A percentile compares a stretch with the other conserved stretches of the same genome.
Conservation (phyloP, 257 asterid genomes). For the Lavandula angustifolia region DNA sequence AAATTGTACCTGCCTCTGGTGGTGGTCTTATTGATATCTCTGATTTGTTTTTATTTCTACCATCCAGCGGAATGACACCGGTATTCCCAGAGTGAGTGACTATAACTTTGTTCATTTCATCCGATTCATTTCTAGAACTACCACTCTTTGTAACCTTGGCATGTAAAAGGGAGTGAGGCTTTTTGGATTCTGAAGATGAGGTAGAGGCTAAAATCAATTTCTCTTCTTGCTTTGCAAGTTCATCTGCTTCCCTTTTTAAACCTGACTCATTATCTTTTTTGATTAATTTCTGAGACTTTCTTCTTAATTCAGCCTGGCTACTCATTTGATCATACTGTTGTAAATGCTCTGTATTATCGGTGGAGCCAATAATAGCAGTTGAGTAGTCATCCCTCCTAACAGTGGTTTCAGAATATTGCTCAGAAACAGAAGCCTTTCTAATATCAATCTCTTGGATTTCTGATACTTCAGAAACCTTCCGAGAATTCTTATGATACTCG, state of each 20-base stretch:
- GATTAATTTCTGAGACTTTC: conserved; percentile 42
- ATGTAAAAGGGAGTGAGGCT: conserved; percentile 33
- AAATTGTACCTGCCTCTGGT: conserved; percentile 35
- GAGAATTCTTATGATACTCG: conserved; percentile 44
- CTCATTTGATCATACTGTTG: conserved; percentile 41
- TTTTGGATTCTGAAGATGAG: conserved; percentile 42
- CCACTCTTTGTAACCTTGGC: conserved; percentile 31
- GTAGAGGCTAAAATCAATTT: conserved; percentile 37
- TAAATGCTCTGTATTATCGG: conserved; percentile 44
- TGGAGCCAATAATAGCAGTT: conserved; percentile 31
- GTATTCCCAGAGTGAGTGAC: conserved; percentile 36
- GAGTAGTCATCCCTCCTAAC: conserved; percentile 46
- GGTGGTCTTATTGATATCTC: conserved; percentile 36
- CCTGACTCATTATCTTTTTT: conserved; percentile 38
- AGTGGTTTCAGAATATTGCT: conserved; percentile 45
- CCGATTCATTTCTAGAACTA: conserved; percentile 38
- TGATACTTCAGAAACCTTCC: conserved; percentile 41
- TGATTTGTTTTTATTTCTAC: conserved; percentile 33
- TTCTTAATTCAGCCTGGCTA: conserved; percentile 45
- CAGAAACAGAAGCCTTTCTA: conserved; percentile 44
- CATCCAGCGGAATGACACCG: conserved; percentile 34
- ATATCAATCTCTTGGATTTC: conserved; percentile 52
- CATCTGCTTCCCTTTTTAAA: conserved; percentile 40
- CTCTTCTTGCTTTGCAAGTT: conserved; percentile 43
- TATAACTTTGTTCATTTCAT: conserved; percentile 35